Conservation (phyloP, 345 rosid species). For the Combretum micranthum region DNA sequence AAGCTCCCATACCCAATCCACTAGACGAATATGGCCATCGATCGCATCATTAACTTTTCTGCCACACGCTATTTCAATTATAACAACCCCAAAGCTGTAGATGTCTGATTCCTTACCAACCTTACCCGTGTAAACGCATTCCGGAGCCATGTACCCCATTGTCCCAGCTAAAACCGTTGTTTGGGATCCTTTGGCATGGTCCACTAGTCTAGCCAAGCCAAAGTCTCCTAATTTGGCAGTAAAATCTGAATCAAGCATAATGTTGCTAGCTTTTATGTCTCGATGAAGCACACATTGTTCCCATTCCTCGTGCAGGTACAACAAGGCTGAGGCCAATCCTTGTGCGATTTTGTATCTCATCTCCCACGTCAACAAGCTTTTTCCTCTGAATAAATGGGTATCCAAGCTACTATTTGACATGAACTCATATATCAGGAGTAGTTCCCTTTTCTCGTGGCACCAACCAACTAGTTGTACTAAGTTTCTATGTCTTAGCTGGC, state of each 20-base stretch:
- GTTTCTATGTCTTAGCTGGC: constrained; percentile 7
- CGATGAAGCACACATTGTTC: constrained; percentile 7
- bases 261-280: constrained; percentile 7
- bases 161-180: neutral
- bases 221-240: constrained; percentile 6
- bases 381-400: neutral
- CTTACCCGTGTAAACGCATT: neutral
- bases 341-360: neutral
- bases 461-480: constrained; percentile 6
- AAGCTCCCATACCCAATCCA: neutral
- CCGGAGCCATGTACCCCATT: constrained; percentile 2
- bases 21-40: neutral
- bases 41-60: neutral
- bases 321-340: constrained; percentile 6
- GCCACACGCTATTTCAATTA: neutral
- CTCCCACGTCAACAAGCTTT: neutral
- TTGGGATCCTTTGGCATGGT: neutral
- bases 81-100: constrained; percentile 4
- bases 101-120: constrained; percentile 1
- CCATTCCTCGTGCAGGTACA: constrained; percentile 7
- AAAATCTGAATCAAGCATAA: constrained; percentile 7
- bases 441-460: constrained; percentile 1
- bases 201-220: constrained; percentile 6
- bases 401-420: constrained; percentile 6
- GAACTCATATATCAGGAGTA: constrained; percentile 4